Evolutionary conservation across 352 stramenopile species (phyloP).

Genomic region (Phytophthora tubulina): DNA sequence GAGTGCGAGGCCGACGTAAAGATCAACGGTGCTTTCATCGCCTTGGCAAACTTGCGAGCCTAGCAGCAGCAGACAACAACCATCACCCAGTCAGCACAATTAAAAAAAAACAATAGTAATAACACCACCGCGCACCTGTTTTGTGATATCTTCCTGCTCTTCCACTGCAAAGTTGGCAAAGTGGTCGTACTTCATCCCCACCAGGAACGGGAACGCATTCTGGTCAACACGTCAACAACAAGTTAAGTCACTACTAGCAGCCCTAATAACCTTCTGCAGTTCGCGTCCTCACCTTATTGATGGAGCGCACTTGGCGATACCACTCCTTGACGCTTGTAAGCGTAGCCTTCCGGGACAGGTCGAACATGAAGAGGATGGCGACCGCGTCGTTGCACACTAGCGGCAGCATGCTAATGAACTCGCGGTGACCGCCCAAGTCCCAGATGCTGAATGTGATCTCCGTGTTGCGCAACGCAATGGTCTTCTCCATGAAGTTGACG

Average conservation of each 20-base stretch:
- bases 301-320: constrained; percentile 91
- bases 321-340: constrained; percentile 95
- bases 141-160: constrained; percentile 95
- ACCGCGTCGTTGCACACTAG: constrained; percentile 96
- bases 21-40: constrained; percentile 95
- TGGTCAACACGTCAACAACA: constrained; percentile 24
- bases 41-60: constrained; percentile 95
- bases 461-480: constrained; percentile 93
- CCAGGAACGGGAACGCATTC: constrained; percentile 94
- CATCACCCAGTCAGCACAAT: constrained; percentile 1
- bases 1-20: constrained; percentile 95
- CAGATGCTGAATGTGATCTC: constrained; percentile 97
- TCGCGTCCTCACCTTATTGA: constrained; percentile 80
- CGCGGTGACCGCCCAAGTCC: constrained; percentile 93
- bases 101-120: background rate
- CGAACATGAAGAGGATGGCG: constrained; percentile 97
- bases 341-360: constrained; percentile 92
- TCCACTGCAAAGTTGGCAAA: constrained; percentile 92
- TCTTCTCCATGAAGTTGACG: constrained; percentile 98
- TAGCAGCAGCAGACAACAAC: constrained; percentile 31
- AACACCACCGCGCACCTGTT: constrained; percentile 68
- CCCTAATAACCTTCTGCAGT: background rate
- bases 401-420: constrained; percentile 96
- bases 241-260: background rate
- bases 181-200: constrained; percentile 96